A percentile compares a stretch with the other conserved stretches of the same genome.
Conservation (phyloP, 2,329 filamentous ascomycete species). For the Zymoseptoria brevis region DNA sequence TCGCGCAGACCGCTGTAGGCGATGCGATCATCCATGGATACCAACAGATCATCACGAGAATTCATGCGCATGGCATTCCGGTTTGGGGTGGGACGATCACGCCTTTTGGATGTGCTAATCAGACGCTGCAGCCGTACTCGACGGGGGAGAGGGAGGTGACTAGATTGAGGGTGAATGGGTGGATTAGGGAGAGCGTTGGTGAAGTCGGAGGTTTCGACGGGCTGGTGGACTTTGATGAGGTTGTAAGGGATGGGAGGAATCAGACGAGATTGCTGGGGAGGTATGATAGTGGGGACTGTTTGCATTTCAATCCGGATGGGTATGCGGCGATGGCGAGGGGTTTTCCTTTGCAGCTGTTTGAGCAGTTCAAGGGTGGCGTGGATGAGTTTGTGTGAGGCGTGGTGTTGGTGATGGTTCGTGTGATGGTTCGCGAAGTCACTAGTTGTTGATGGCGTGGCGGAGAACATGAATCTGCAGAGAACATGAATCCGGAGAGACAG, state of each 20-base stretch:
- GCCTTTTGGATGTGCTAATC: slow-evolving; percentile 46
- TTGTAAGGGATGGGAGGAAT: slow-evolving; percentile 46
- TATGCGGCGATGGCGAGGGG: slow-evolving; percentile 53
- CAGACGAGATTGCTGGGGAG: slow-evolving; percentile 42
- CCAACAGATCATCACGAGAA: slow-evolving; percentile 48
- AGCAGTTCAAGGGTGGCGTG: slow-evolving; percentile 19
- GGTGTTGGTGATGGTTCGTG: no score
- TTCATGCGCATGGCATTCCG: slow-evolving; percentile 47
- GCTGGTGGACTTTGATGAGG: slow-evolving; percentile 54
- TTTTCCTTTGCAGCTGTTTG: slow-evolving; percentile 52
- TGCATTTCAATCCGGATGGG: slow-evolving; percentile 54
- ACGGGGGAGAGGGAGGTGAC: slow-evolving; percentile 48
- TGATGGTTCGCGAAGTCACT: no score
- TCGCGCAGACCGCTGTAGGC: slow-evolving; percentile 42
- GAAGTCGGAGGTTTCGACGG: slow-evolving; percentile 47
- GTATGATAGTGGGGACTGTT: slow-evolving; percentile 56
- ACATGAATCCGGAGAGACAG: neutral
- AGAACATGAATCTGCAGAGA: no score
- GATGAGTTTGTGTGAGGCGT: slow-evolving; percentile 11
- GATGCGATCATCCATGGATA: slow-evolving; percentile 50
- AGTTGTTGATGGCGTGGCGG: no score
- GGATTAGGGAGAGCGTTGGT: slow-evolving; percentile 44
- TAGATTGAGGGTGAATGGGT: slow-evolving; percentile 51
- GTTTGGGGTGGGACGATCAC: slow-evolving; percentile 60
- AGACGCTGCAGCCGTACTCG: slow-evolving; percentile 46